phyloP scores from a whole-genome alignment of 306 rosid species.

The Acacia melanoxylon region DNA sequence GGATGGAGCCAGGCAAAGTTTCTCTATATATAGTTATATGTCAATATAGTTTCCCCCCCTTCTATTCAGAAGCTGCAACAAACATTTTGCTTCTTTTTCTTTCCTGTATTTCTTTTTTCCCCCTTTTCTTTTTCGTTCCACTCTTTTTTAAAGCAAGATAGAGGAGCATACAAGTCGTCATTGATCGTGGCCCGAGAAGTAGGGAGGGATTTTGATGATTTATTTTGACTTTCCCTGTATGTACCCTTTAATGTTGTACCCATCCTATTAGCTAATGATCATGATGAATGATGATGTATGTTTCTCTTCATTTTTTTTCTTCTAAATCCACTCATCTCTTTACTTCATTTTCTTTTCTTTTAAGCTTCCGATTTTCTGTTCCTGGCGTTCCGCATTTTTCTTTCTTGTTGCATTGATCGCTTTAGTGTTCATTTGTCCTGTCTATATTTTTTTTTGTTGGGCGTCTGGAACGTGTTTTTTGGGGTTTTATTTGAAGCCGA shows the following conservation, averaged over 20 bases:
- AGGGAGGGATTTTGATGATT: constrained; percentile 37
- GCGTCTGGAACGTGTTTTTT: not conserved
- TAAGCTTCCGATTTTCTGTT: not conserved
- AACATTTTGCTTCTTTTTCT: not conserved
- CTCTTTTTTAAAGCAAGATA: constrained; percentile 16
- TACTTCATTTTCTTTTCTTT: not conserved
- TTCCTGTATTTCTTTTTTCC: constrained; percentile 1
- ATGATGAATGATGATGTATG: constrained; percentile 36
- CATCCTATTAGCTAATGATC: constrained; percentile 25
- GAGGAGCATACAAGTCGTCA: constrained; percentile 37
- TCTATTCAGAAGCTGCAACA: constrained; percentile 33
- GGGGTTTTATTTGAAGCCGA: constrained; percentile 8
- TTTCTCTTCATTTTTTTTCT: constrained; percentile 24
- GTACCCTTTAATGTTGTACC: constrained; percentile 28
- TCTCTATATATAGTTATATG: constrained; percentile 4
- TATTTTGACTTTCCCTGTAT: constrained; percentile 31
- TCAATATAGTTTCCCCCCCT: constrained; percentile 17
- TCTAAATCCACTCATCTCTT: constrained; percentile 15
- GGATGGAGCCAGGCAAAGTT: constrained; percentile 77
- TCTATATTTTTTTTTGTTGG: not conserved
- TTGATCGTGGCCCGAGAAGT: constrained; percentile 35
- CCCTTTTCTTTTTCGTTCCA: constrained; percentile 10
- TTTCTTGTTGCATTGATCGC: not conserved
- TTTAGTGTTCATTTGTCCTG: not conserved
- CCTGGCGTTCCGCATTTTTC: not conserved